Conservation (phyloP, 2,329 filamentous ascomycete species). For the Aspergillus amoenus region DNA sequence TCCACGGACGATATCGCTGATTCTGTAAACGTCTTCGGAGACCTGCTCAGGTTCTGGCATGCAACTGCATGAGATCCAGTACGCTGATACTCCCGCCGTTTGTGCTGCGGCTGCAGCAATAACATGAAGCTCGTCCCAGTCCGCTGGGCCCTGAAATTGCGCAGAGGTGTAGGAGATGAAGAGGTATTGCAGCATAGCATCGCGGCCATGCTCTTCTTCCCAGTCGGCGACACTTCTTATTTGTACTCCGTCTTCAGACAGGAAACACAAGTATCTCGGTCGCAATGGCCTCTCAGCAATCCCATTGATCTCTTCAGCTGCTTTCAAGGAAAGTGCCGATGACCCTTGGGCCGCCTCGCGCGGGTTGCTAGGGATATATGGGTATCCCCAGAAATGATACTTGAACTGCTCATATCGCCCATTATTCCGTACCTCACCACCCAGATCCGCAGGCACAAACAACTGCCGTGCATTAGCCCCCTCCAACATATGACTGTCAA, state of each 20-base stretch:
- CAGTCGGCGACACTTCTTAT: not conserved
- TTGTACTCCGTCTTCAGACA: not conserved
- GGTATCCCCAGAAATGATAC: not conserved
- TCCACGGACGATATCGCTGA: not conserved
- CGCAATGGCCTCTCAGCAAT: not conserved
- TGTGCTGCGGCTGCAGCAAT: not conserved
- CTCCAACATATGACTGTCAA: not conserved
- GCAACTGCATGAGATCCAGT: not conserved
- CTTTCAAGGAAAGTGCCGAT: not conserved
- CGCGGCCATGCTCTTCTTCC: not conserved
- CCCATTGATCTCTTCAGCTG: not conserved
- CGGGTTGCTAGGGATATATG: not conserved
- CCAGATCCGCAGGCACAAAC: not conserved
- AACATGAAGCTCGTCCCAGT: not conserved
- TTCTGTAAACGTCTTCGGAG: not conserved
- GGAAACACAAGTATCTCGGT: not conserved
- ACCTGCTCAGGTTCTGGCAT: not conserved
- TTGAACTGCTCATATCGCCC: constrained; percentile 1
- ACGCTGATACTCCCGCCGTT: not conserved
- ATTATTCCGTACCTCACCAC: not conserved
- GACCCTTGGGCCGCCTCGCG: not conserved
- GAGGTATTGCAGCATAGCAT: not conserved
- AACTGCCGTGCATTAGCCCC: not conserved
- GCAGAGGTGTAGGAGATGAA: not conserved
- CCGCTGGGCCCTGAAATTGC: not conserved